Evolutionary conservation across 2,329 filamentous ascomycete species (phyloP).

Genomic region (Penicillium paneum): DNA sequence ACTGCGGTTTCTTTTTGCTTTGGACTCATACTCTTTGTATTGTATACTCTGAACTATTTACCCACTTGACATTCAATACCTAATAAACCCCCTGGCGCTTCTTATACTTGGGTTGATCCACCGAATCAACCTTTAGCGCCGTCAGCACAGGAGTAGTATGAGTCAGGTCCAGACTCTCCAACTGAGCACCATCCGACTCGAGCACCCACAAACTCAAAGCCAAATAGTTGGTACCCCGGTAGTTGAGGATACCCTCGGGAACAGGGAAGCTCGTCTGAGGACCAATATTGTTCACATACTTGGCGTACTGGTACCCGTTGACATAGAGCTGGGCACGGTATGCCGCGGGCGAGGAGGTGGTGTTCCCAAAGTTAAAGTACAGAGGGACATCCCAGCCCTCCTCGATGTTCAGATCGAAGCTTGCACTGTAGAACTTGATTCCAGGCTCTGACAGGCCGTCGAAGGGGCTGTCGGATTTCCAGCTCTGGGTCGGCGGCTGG

Average conservation of each 20-base stretch:
- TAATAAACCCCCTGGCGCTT: conserved; percentile 53
- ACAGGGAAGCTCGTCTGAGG: conserved; percentile 71
- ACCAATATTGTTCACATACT: conserved; percentile 67
- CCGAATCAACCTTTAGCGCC: conserved; percentile 48
- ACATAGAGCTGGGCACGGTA: conserved; percentile 67
- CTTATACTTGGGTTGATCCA: conserved; percentile 48
- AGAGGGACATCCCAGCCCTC: conserved; percentile 56
- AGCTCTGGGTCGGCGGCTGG: conserved; percentile 38
- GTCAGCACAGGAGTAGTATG: conserved; percentile 52
- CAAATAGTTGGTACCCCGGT: conserved; percentile 66
- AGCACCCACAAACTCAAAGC: conserved; percentile 67
- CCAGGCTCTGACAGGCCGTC: conserved; percentile 47
- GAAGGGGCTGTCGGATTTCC: conserved; percentile 36
- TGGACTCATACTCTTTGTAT: background rate
- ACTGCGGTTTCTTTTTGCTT: background rate
- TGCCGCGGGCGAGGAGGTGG: conserved; percentile 49
- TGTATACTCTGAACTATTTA: background rate
- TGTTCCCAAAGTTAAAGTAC: conserved; percentile 49
- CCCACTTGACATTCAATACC: background rate
- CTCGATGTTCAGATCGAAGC: conserved; percentile 52
- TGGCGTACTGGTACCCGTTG: conserved; percentile 73
- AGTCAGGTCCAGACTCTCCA: conserved; percentile 54
- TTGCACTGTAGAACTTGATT: conserved; percentile 52
- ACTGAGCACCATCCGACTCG: conserved; percentile 54
- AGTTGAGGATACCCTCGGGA: conserved; percentile 69